Evolutionary conservation across 805 yeast genomes (phyloP), one percentile per base, ranked within the genome.

Genomic region (Wickerhamiella alocasiicola): DNA sequence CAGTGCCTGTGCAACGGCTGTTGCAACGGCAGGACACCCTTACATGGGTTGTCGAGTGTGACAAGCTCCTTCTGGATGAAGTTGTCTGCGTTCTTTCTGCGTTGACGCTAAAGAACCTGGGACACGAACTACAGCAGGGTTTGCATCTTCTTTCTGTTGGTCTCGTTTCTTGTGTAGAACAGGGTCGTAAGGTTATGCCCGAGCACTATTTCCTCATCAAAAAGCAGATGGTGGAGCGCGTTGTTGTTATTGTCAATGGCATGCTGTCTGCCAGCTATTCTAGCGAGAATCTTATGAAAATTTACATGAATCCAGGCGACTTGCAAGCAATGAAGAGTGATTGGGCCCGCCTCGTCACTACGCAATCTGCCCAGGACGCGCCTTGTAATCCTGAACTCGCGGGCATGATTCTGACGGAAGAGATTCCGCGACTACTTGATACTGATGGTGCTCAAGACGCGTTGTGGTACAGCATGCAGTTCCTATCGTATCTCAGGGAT

Each of bases 11-110:
- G 30, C 71, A 68, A 52, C 71, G 71, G 49, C 59, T 82, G 17
- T 71, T 76, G 52, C 65, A 65, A 5, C 62, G 70, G 9, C 70
- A 70, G 11, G 57, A 61, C 5, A 51, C 75, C 11, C 51, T 65
- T 4, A 67, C 67, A 12, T 83, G 94, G 93, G 67, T 80, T n/a
- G 50, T 66, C 24, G 61, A 69, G 35, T 79, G 84, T 54, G 94
- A 84, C 55, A 51, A 68, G 44, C 62, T 70, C n/a, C 68, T 78
- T 60, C 81, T 78, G 58, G 63, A 56, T 43, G 64, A 66, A 25
- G 59, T 72, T 50, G 64, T 78, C 17, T 71, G 70, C 48, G 68
- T 77, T 70, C 59, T 83, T 46, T 68, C 78, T 3, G 78, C 76
- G 20, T 60, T 80, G 43, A 72, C 74, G 12, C 59, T 76, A 30